Conservation (phyloP, 306 rosid species). For the Castanea sativa region DNA sequence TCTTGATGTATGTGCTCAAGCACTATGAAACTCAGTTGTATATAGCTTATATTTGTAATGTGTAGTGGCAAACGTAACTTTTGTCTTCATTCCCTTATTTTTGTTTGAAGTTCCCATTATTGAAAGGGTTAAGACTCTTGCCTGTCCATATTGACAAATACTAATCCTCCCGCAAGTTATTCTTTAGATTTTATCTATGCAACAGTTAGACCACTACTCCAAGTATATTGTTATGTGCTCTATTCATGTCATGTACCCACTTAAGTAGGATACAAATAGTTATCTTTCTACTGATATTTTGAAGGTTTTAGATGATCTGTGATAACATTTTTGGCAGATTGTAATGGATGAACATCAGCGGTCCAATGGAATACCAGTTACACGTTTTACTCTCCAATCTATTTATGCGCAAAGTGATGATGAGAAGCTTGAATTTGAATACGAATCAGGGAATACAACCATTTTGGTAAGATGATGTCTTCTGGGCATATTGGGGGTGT, state of each 20-base stretch:
- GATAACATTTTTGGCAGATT: slow-evolving; percentile 52
- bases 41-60: too few relatives aligned
- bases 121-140: too few relatives aligned
- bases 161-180: too few relatives aligned
- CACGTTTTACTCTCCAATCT: slow-evolving; percentile 84
- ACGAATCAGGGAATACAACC: slow-evolving; percentile 90
- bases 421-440: slow-evolving; percentile 95
- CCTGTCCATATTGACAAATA: too few relatives aligned
- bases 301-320: slow-evolving; percentile 10
- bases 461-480: slow-evolving; percentile 65
- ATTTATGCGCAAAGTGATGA: slow-evolving; percentile 89
- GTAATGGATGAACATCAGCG: slow-evolving; percentile 98
- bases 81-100: too few relatives aligned
- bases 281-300: slow-evolving; percentile 13
- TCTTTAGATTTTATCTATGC: too few relatives aligned
- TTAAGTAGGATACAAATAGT: background rate
- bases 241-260: background rate
- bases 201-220: too few relatives aligned
- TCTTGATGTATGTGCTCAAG: too few relatives aligned
- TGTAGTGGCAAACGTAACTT: too few relatives aligned
- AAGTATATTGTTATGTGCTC: background rate
- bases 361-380: slow-evolving; percentile 87
- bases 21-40: too few relatives aligned
- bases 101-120: too few relatives aligned
- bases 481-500: slow-evolving; percentile 13